These are phyloP conservation scores for Favolaschia claudopus DNA, from an alignment of 768 basidiomycete species.

Conservation along the genomic window DNA sequence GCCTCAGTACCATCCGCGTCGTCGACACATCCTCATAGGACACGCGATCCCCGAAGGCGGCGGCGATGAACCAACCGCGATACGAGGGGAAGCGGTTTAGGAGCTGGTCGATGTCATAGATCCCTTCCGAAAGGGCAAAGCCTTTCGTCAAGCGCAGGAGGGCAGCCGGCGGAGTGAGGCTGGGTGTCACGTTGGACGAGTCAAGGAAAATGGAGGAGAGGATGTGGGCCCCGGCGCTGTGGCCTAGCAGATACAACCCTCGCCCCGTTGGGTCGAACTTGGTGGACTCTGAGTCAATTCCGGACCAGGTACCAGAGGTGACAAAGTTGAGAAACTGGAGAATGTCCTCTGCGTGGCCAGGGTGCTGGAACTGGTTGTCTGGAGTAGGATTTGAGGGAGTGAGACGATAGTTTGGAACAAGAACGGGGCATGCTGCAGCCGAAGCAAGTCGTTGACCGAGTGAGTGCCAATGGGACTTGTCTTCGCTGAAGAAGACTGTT, in stretches of 20 bases:
- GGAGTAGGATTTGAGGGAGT: constrained; percentile 54
- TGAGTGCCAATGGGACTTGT: constrained; percentile 64
- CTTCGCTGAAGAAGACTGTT: constrained; percentile 59
- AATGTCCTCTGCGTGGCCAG: constrained; percentile 73
- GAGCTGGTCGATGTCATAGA: constrained; percentile 77
- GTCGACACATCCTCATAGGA: constrained; percentile 61
- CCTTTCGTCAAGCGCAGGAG: constrained; percentile 57
- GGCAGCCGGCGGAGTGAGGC: constrained; percentile 51
- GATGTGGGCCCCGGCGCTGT: constrained; percentile 88
- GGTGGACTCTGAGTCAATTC: constrained; percentile 40
- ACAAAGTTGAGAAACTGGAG: constrained; percentile 70
- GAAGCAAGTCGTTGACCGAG: no score
- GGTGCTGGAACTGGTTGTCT: constrained; percentile 60
- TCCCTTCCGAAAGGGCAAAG: constrained; percentile 75
- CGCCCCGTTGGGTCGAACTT: constrained; percentile 41
- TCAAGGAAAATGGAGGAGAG: constrained; percentile 72
- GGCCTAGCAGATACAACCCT: constrained; percentile 71
- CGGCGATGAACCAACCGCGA: constrained; percentile 70
- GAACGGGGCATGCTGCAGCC: constrained; percentile 61
- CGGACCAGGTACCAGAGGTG: constrained; percentile 52
- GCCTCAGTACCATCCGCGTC: constrained; percentile 46
- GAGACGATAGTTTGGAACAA: constrained; percentile 81
- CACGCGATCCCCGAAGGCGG: constrained; percentile 60
- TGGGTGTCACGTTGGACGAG: constrained; percentile 48
- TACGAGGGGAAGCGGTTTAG: constrained; percentile 73